Evolutionary conservation across 768 basidiomycete species (phyloP), one percentile per base, ranked within the genome.

Genomic region (Lactarius quietus): DNA sequence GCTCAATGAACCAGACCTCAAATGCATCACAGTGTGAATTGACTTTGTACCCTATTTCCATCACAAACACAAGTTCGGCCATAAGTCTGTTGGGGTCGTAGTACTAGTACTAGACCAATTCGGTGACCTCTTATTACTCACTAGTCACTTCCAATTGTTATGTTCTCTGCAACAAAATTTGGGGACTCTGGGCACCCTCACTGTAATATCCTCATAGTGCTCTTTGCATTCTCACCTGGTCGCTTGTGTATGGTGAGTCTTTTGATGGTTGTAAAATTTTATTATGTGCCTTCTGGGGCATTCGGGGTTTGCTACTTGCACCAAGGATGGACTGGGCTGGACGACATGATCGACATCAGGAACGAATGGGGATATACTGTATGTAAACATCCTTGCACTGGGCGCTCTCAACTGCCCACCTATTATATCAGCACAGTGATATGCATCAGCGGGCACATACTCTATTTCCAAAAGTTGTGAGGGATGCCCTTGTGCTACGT

Each of bases 171-270:
- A 18, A 55, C 26, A 45, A 4, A 38, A 3, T 6, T 29, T 18
- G 9, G 8, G 64, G 45, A 43, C 20, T 2, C 20, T 35, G 33
- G 90, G 90, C 20, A 74, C 84, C 0, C 78, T 90, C 70, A 92
- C 87, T 65, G 76, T 88, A 31, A 86, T 91, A 81, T 81, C n/a
- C 87, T 88, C 0, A 84, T 85, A 45, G 87, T 84, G 1, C 62
- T 80, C 23, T 52, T 82, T 1, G 82, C 0, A 73, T 85, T 35
- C n/a, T 70, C 68, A 78, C 77, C 6, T 92, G 91, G 91, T 90
- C 90, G 3, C 88, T 84, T 72, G 83, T 82, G n/a, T n/a, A n/a
- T n/a, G n/a, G n/a, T n/a, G n/a, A n/a, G n/a, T n/a, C n/a, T n/a
- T n/a, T n/a, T n/a, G n/a, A n/a, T n/a, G n/a, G n/a, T n/a, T n/a